Evolutionary conservation across 2,329 filamentous ascomycete species (phyloP).

Genomic region (Sphaerulina vaccinii): DNA sequence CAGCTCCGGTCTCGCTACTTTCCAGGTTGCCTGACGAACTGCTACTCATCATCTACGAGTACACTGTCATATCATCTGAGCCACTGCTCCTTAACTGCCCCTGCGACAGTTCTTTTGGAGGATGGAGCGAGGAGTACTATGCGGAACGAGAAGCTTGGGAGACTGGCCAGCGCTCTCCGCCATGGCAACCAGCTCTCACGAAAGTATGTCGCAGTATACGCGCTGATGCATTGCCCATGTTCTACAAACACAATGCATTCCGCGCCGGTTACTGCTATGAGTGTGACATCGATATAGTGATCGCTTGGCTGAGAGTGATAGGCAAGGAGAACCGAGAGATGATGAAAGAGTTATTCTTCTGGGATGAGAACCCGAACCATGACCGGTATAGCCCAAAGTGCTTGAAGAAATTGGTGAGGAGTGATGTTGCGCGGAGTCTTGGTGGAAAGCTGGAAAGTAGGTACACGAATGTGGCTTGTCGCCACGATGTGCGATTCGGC

Average conservation of each 20-base stretch:
- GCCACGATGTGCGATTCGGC: conserved; percentile 18
- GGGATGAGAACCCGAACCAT: conserved; percentile 19
- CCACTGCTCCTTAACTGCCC: conserved; percentile 27
- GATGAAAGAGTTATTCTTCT: conserved; percentile 22
- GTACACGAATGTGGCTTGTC: conserved; percentile 16
- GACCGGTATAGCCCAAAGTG: conserved; percentile 19
- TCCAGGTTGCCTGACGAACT: conserved; percentile 19
- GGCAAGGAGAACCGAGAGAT: conserved; percentile 20
- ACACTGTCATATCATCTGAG: conserved; percentile 18
- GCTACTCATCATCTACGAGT: conserved; percentile 27
- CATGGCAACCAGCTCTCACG: conserved; percentile 25
- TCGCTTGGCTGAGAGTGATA: conserved; percentile 22
- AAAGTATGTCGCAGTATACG: conserved; percentile 24
- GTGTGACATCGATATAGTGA: conserved; percentile 16
- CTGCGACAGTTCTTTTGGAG: conserved; percentile 26
- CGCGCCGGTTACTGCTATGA: conserved; percentile 27
- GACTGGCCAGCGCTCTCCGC: conserved; percentile 17
- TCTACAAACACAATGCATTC: conserved; percentile 27
- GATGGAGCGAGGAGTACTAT: conserved; percentile 18
- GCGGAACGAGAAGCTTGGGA: conserved; percentile 22
- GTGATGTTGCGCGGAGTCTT: conserved; percentile 13
- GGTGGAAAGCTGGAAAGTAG: conserved; percentile 14
- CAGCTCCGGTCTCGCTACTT: conserved; percentile 1
- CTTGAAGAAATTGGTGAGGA: conserved; percentile 19
- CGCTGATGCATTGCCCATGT: conserved; percentile 26